Conservation (phyloP, 208 protist species). For the Entamoeba dispar region DNA sequence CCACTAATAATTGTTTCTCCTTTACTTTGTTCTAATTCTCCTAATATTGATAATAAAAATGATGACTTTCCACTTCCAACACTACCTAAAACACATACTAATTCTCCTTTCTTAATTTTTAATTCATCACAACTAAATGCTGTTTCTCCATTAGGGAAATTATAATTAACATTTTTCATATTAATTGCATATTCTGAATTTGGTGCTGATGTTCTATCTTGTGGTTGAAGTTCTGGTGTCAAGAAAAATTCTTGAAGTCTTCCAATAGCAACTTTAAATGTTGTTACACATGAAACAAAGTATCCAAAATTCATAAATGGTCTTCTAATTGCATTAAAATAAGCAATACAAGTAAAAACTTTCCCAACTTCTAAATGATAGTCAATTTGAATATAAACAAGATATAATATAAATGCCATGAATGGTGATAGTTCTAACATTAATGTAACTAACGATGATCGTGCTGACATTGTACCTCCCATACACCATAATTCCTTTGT, state of each 20-base stretch:
- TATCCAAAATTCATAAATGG: not conserved
- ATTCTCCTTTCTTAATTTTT: not conserved
- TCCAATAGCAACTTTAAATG: not conserved
- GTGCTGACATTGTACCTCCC: not conserved
- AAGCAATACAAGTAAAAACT: constrained; percentile 4
- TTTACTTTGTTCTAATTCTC: not conserved
- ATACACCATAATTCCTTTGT: constrained; percentile 5
- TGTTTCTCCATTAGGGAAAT: not conserved
- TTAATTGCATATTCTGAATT: not conserved
- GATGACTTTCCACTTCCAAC: not conserved
- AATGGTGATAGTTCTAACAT: not conserved
- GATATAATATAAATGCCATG: constrained; percentile 2
- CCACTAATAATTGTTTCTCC: not conserved
- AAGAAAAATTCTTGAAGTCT: not conserved
- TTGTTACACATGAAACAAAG: not conserved
- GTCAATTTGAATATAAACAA: not conserved
- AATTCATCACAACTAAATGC: not conserved
- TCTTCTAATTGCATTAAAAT: not conserved
- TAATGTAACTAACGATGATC: not conserved
- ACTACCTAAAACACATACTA: not conserved
- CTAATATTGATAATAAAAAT: not conserved
- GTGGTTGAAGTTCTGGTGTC: not conserved
- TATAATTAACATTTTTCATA: not conserved
- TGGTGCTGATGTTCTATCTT: not conserved
- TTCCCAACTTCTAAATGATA: not conserved